Conservation (phyloP, 805 yeast genomes). For the Kazachstania martiniae region DNA sequence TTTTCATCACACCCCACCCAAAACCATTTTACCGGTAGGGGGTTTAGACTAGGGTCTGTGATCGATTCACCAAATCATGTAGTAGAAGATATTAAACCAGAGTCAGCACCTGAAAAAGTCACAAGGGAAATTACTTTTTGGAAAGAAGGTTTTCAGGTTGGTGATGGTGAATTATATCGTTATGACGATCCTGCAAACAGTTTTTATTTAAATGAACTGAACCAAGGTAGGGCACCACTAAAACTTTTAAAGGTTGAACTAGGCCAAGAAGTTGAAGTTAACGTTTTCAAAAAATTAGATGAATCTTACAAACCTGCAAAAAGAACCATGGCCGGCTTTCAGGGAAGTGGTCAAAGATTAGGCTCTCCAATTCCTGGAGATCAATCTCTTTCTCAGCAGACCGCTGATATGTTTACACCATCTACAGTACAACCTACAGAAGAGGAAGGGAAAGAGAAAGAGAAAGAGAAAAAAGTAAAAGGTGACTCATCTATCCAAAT, state of each 20-base stretch:
- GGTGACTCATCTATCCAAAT: slow-evolving; percentile 77
- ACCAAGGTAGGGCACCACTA: slow-evolving; percentile 86
- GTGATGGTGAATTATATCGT: slow-evolving; percentile 75
- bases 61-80: slow-evolving; percentile 25
- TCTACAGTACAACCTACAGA: slow-evolving; percentile 4
- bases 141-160: slow-evolving; percentile 94
- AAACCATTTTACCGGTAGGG: slow-evolving; percentile 31
- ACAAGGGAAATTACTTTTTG: slow-evolving; percentile 83
- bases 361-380: slow-evolving; percentile 89
- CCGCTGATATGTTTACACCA: too few species aligned
- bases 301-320: slow-evolving; percentile 73
- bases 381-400: too few species aligned
- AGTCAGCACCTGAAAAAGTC: slow-evolving; percentile 37
- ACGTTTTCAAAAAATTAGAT: slow-evolving; percentile 68
- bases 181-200: slow-evolving; percentile 92
- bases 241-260: slow-evolving; percentile 68
- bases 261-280: slow-evolving; percentile 90
- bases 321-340: slow-evolving; percentile 51
- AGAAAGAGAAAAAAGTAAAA: slow-evolving; percentile 13
- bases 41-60: slow-evolving; percentile 33
- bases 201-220: slow-evolving; percentile 64
- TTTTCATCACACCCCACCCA: slow-evolving; percentile 22
- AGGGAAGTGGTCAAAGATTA: slow-evolving; percentile 71
- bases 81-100: slow-evolving; percentile 29
- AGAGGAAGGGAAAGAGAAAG: slow-evolving; percentile 11